Evolutionary conservation across 768 basidiomycete species (phyloP), one percentile per base, ranked within the genome.

Genomic region (Lactarius pseudohatsudake): DNA sequence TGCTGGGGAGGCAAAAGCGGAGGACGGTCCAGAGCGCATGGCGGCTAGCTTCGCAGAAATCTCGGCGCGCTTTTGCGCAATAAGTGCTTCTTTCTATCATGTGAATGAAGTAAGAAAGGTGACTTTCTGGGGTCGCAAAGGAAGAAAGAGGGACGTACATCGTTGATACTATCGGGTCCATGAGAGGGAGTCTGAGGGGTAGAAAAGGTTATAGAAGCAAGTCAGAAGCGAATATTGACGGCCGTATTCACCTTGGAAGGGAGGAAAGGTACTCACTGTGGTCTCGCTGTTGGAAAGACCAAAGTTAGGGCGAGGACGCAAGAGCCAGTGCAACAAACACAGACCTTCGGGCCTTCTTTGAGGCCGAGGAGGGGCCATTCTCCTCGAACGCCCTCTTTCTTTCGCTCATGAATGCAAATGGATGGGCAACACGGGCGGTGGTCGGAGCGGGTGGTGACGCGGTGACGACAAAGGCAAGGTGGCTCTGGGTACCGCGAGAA

Each of bases 31-130:
- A 57, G 75, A 26, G 75, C 65, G 69, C 68, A 69, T 69, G 18
- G 87, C 86, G 2, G 93, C 93, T 28, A 92, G 81, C 75, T 93
- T 94, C 18, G 94, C 93, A 13, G 89, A 83, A 68, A 96, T 88
- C 76, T 94, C 90, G 7, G 92, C 91, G 45, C 88, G 83, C 77
- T 91, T 92, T 77, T 90, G 89, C 26, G 89, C 88, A 62, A 94
- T 92, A 71, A 92, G 83, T 36, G 84, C 89, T 70, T 85, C 84
- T 68, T 80, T 79, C 41, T 67, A 53, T 34, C 41, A 41, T 13
- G 26, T 20, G 18, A 57, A 28, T 15, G 18, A 57, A 28, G 59
- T 26, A 55, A 65, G 60, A 64, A 62, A 28, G 61, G 61, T 30
- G 55, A 32, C n/a, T 41, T 36, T 53, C 8, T 20, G 38, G 5